Percentiles rank a stretch among this genome's conserved stretches.
These are phyloP conservation scores for Elymus sibiricus DNA, from an alignment of 176 grass and related monocot species.

Conservation along the genomic window DNA sequence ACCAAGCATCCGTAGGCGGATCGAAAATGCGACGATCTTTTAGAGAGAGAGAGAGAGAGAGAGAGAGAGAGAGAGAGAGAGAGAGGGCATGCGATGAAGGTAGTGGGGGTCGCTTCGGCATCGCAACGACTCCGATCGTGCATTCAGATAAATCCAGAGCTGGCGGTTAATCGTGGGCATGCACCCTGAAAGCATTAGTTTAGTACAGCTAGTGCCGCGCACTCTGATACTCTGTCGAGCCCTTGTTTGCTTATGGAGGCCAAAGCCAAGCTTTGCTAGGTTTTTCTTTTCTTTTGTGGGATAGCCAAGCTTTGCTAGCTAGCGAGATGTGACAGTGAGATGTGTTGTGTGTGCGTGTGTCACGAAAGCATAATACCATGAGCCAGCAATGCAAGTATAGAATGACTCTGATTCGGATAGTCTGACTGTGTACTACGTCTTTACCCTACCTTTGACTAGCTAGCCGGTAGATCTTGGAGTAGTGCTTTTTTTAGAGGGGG, in stretches of 20 bases:
- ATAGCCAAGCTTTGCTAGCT: background rate
- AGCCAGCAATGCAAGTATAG: background rate
- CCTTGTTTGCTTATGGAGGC: background rate
- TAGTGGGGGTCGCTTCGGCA: slow-evolving; percentile 55
- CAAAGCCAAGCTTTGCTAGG: background rate
- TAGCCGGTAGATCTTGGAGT: background rate
- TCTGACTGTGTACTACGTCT: background rate
- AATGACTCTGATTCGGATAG: background rate
- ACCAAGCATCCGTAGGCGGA: background rate
- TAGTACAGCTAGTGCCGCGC: slow-evolving; percentile 4
- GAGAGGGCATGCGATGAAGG: background rate
- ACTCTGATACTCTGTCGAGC: slow-evolving; percentile 24
- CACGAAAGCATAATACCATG: background rate
- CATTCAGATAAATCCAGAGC: slow-evolving; percentile 9
- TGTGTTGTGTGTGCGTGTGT: background rate
- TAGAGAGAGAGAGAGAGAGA: slow-evolving; percentile 6
- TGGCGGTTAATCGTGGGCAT: slow-evolving; percentile 47
- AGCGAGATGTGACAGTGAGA: background rate
- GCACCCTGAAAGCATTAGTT: slow-evolving; percentile 31
- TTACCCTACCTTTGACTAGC: background rate
- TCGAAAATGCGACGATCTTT: slow-evolving; percentile 18
- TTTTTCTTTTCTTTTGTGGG: too few relatives aligned
- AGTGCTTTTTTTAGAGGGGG: too few relatives aligned
- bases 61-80: too few relatives aligned
- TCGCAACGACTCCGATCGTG: slow-evolving; percentile 32